A percentile compares a stretch with the other conserved stretches of the same genome.
phyloP scores from a whole-genome alignment of 1,284 basidiomycete species.

The Exobasidium rhododendri region DNA sequence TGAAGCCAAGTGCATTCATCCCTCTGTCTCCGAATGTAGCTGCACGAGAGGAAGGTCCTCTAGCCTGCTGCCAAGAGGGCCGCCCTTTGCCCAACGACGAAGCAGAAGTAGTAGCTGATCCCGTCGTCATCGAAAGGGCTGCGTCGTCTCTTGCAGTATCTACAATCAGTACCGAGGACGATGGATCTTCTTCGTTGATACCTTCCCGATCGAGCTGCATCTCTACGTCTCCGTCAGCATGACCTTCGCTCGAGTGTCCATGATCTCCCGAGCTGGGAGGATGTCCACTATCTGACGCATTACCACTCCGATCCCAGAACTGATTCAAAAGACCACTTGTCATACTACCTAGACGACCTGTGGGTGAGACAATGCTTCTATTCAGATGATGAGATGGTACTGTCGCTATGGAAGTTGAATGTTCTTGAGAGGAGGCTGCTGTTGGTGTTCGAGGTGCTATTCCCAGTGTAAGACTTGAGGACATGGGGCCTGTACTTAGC shows the following conservation, averaged over 20 bases:
- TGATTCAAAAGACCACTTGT: conserved; percentile 6
- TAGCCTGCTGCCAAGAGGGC: neutral
- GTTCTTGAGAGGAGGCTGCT: neutral
- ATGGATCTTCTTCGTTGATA: neutral
- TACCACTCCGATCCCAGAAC: conserved; percentile 9
- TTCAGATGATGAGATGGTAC: neutral
- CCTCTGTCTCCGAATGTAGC: neutral
- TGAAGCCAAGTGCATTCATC: neutral
- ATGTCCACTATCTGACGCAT: neutral
- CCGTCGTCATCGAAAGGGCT: neutral
- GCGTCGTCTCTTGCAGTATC: neutral
- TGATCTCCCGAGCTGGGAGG: conserved; percentile 1
- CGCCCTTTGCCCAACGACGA: neutral
- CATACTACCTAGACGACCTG: conserved; percentile 4
- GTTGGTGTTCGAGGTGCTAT: conserved; percentile 1
- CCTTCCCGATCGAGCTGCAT: neutral
- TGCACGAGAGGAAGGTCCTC: neutral
- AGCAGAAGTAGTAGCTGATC: neutral
- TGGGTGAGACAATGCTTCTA: conserved; percentile 4
- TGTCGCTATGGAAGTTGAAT: neutral
- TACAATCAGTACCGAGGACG: neutral
- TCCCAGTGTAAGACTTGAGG: neutral
- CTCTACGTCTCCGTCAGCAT: conserved; percentile 4
- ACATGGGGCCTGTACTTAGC: conserved; percentile 6
- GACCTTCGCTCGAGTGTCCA: conserved; percentile 5